Conservation (phyloP, 2,329 filamentous ascomycete genomes). For the Colletotrichum godetiae region DNA sequence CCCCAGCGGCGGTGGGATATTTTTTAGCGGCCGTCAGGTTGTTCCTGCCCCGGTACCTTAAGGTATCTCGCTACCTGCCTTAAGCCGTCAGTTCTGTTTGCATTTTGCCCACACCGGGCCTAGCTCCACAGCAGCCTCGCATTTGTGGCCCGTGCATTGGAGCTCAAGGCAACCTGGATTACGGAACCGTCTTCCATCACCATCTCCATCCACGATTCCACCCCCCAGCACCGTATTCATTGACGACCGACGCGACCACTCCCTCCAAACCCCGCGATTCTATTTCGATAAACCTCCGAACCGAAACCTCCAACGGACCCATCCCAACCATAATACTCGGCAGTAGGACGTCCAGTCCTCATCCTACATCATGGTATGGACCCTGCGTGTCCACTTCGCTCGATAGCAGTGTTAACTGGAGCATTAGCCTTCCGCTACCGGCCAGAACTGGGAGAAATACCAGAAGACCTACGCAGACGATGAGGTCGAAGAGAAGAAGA, state of each 20-base stretch:
- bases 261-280: constrained; percentile 15
- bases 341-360: constrained; percentile 40
- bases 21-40: constrained; percentile 38
- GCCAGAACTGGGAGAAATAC: constrained; percentile 98
- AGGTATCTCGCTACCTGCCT: background rate
- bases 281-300: background rate
- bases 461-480: constrained; percentile 97
- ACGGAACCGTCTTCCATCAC: constrained; percentile 40
- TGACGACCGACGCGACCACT: constrained; percentile 21
- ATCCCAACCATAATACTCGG: background rate
- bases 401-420: constrained; percentile 45
- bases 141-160: constrained; percentile 35
- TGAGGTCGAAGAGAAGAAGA: constrained; percentile 99
- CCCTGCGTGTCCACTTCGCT: constrained; percentile 11
- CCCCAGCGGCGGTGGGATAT: constrained; percentile 39
- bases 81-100: constrained; percentile 12
- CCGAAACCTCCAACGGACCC: background rate
- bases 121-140: constrained; percentile 39
- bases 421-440: constrained; percentile 90
- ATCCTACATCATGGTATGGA: constrained; percentile 56
- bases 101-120: constrained; percentile 17
- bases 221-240: constrained; percentile 1
- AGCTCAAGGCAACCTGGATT: constrained; percentile 42
- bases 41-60: constrained; percentile 34
- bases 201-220: constrained; percentile 15